Percentiles rank a stretch among this genome's conserved stretches.
These are phyloP conservation scores for Penicillium odoratum DNA, from an alignment of 495 filamentous ascomycete species.

Conservation along the genomic window DNA sequence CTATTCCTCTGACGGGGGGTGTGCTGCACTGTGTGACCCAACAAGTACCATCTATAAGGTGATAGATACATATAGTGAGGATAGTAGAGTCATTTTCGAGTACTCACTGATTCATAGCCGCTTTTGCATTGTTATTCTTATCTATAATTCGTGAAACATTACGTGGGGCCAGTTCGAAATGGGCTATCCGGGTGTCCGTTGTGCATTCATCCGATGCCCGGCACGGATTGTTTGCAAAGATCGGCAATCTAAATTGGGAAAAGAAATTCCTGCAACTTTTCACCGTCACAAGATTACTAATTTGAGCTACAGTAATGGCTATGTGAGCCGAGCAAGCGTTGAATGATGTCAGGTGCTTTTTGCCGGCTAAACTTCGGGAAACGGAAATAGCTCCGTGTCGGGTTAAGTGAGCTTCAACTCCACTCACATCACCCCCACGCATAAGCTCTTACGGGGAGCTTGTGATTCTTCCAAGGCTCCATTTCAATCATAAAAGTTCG, in stretches of 20 bases:
- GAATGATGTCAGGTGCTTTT: not conserved
- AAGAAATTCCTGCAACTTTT: not conserved
- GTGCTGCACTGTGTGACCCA: conserved; percentile 33
- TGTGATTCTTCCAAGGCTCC: not conserved
- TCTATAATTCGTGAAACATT: not conserved
- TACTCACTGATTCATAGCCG: not conserved
- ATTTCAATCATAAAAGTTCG: not conserved
- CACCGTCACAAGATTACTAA: too few species aligned
- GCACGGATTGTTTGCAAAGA: not conserved
- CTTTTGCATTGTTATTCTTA: not conserved
- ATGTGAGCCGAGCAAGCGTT: not conserved
- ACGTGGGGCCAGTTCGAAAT: not conserved
- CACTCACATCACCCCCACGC: not conserved
- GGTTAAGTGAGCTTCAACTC: conserved; percentile 9
- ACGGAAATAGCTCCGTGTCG: conserved; percentile 17
- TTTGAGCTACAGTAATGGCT: not conserved
- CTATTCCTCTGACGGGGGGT: conserved; percentile 29
- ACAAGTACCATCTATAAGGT: conserved; percentile 9
- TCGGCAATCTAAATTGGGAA: not conserved
- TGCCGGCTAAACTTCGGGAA: conserved; percentile 29
- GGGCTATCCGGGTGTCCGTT: not conserved
- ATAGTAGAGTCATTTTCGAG: not conserved
- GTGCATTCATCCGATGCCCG: not conserved
- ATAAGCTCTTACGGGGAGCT: not conserved
- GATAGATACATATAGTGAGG: not conserved